phyloP scores from a whole-genome alignment of 257 asterid species.

The Anisodus tanguticus region DNA sequence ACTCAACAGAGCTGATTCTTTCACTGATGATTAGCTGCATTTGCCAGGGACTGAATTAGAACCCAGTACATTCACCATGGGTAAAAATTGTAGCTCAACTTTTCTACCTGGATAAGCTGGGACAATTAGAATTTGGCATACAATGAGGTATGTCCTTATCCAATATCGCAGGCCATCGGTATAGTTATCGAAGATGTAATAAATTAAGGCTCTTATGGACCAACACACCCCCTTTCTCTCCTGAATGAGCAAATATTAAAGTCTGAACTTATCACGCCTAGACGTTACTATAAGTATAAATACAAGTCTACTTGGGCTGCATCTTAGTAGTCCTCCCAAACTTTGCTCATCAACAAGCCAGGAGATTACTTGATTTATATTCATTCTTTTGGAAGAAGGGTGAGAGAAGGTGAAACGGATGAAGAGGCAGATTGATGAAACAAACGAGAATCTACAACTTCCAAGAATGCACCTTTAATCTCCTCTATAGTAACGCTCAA shows the following conservation, averaged over 20 bases:
- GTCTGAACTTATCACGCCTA: neutral
- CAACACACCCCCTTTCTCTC: neutral
- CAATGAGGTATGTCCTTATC: neutral
- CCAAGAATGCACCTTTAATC: neutral
- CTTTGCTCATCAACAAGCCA: neutral
- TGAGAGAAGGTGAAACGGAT: neutral
- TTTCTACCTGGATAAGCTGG: conserved; percentile 6
- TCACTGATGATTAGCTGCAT: conserved; percentile 5
- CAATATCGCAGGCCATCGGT: neutral
- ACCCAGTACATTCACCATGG: neutral
- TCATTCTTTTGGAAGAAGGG: neutral
- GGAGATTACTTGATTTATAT: neutral
- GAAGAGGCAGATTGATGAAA: neutral
- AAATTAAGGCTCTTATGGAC: neutral
- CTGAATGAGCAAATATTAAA: neutral
- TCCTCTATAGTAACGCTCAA: conserved; percentile 5
- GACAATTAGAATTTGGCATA: neutral
- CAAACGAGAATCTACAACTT: neutral
- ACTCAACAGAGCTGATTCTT: neutral
- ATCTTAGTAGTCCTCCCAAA: neutral
- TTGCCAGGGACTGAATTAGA: neutral
- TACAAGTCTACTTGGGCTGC: neutral
- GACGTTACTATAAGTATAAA: neutral
- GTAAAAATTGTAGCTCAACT: neutral
- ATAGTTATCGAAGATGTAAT: neutral